These are phyloP conservation scores for Fraxinus dipetala DNA, from an alignment of 305 asterid genomes.

Conservation along the genomic window DNA sequence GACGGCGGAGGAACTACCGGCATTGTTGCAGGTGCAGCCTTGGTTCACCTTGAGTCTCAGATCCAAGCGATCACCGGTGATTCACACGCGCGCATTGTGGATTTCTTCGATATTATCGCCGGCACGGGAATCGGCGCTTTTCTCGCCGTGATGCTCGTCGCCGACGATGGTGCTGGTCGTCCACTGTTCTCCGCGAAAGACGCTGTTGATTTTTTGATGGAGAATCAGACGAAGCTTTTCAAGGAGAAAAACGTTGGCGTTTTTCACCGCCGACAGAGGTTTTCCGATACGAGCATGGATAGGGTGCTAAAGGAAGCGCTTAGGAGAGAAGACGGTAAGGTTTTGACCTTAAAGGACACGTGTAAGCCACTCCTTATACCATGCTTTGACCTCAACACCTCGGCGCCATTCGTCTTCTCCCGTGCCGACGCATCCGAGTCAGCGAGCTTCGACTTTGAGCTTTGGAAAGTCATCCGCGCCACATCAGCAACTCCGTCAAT, in stretches of 20 bases:
- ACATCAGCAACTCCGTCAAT: constrained; percentile 72
- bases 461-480: constrained; percentile 86
- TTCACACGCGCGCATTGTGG: constrained; percentile 54
- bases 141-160: constrained; percentile 67
- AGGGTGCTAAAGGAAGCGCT: constrained; percentile 55
- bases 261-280: constrained; percentile 43
- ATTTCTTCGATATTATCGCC: constrained; percentile 73
- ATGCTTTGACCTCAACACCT: constrained; percentile 71
- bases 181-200: constrained; percentile 62
- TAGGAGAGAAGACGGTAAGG: constrained; percentile 54
- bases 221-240: constrained; percentile 44
- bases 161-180: constrained; percentile 64
- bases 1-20: constrained; percentile 73
- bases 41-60: constrained; percentile 72
- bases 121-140: constrained; percentile 85
- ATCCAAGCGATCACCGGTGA: constrained; percentile 66
- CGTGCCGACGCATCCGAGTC: constrained; percentile 88
- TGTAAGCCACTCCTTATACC: constrained; percentile 81
- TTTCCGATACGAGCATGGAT: constrained; percentile 60
- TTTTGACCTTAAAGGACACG: constrained; percentile 62
- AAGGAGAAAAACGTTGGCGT: constrained; percentile 32
- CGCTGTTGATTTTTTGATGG: constrained; percentile 55
- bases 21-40: constrained; percentile 50
- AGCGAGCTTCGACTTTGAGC: constrained; percentile 73
- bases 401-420: constrained; percentile 91